phyloP scores from a whole-genome alignment of 192 early-diverging fungal species.

The Entomortierella chlamydospora region DNA sequence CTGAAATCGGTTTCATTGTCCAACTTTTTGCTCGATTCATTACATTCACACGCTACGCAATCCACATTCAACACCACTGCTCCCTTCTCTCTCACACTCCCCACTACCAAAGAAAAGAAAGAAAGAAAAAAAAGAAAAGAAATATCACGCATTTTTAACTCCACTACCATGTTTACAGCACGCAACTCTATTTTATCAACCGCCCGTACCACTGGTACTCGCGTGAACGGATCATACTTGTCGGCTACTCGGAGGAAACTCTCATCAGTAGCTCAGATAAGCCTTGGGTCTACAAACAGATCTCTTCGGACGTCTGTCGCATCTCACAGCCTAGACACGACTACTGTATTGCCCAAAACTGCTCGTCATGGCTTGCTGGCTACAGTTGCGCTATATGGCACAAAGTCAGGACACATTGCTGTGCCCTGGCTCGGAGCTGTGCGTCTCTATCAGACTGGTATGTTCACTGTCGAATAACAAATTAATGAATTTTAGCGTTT shows the following conservation, averaged over 20 bases:
- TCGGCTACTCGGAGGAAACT: neutral
- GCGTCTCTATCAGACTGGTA: conserved; percentile 40
- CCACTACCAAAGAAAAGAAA: too few species aligned
- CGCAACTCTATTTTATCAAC: neutral
- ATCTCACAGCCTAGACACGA: neutral
- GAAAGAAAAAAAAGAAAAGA: too few species aligned
- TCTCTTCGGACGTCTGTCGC: neutral
- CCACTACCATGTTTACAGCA: conserved; percentile 6
- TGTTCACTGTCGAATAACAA: neutral
- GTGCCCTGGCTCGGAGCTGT: conserved; percentile 17
- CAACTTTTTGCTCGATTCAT: neutral
- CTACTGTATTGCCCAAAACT: neutral
- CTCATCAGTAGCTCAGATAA: neutral
- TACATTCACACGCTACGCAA: neutral
- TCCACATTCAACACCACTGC: neutral
- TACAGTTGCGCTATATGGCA: neutral
- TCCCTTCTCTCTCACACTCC: neutral
- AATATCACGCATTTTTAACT: too few species aligned
- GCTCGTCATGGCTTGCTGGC: conserved; percentile 14
- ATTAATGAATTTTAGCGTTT: neutral
- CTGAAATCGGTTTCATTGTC: too few species aligned
- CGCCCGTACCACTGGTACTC: conserved; percentile 1
- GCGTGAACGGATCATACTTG: conserved; percentile 19
- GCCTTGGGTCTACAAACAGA: neutral
- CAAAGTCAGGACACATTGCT: neutral